These are phyloP conservation scores for Nothophytophthora sp. DNA, from an alignment of 352 stramenopile species.

Conservation along the genomic window DNA sequence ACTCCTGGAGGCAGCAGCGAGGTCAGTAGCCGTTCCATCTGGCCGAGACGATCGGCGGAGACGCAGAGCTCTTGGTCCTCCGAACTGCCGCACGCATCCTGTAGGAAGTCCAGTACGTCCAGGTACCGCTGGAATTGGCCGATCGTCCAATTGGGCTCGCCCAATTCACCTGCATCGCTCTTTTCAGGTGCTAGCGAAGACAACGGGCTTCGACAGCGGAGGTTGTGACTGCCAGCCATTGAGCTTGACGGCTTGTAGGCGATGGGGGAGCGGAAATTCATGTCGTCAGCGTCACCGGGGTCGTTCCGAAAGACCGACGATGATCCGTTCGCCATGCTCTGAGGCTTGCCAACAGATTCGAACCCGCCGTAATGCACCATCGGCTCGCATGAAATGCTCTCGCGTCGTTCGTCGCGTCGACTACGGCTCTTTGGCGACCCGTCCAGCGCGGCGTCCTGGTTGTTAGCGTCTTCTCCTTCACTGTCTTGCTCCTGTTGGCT, in stretches of 20 bases:
- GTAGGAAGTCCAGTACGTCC: constrained; percentile 39
- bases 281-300: constrained; percentile 32
- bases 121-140: constrained; percentile 48
- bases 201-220: no score
- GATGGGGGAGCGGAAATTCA: constrained; percentile 39
- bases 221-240: no score
- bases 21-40: constrained; percentile 52
- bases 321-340: constrained; percentile 5
- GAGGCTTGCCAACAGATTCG: constrained; percentile 20
- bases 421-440: neutral
- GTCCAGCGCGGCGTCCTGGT: constrained; percentile 2
- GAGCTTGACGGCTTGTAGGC: constrained; percentile 13
- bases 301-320: constrained; percentile 7
- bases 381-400: constrained; percentile 32
- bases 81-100: constrained; percentile 27
- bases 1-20: constrained; percentile 37
- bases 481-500: constrained; percentile 24
- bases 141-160: constrained; percentile 32
- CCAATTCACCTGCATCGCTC: neutral
- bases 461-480: constrained; percentile 12
- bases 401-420: constrained; percentile 9
- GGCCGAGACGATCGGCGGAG: constrained; percentile 31
- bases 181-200: constrained; percentile 18
- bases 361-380: constrained; percentile 43
- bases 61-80: constrained; percentile 28